Conservation (phyloP, 1,284 basidiomycete genomes). For the Kwoniella shivajii region DNA sequence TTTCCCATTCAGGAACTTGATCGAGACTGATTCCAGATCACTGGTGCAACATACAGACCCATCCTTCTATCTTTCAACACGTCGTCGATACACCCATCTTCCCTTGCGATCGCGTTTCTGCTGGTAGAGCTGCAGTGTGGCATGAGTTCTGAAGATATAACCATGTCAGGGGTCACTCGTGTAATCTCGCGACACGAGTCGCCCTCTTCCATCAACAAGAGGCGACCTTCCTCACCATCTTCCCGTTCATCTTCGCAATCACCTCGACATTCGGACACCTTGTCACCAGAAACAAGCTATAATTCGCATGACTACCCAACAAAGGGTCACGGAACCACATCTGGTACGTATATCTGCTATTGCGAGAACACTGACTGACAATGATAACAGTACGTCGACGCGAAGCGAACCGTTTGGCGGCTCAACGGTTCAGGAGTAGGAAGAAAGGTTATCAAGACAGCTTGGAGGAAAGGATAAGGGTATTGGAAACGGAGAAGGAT, state of each 20-base stretch:
- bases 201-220: neutral
- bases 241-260: neutral
- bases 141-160: too few species aligned
- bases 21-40: too few species aligned
- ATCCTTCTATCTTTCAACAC: too few species aligned
- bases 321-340: neutral
- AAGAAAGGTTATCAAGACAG: conserved; percentile 52
- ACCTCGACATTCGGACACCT: neutral
- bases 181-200: neutral
- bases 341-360: neutral
- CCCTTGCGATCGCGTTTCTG: too few species aligned
- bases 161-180: too few species aligned
- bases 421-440: conserved; percentile 47
- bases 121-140: too few species aligned
- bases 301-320: neutral
- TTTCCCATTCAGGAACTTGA: too few species aligned
- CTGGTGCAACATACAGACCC: too few species aligned
- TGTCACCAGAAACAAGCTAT: neutral
- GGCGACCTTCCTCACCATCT: neutral
- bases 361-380: neutral
- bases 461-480: conserved; percentile 41
- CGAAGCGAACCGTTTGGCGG: conserved; percentile 49
- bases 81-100: too few species aligned
- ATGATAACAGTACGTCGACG: conserved; percentile 32
- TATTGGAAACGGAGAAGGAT: conserved; percentile 41